These are phyloP conservation scores for Verticillium longisporum DNA, from an alignment of 2,329 filamentous ascomycete genomes.

Conservation along the genomic window DNA sequence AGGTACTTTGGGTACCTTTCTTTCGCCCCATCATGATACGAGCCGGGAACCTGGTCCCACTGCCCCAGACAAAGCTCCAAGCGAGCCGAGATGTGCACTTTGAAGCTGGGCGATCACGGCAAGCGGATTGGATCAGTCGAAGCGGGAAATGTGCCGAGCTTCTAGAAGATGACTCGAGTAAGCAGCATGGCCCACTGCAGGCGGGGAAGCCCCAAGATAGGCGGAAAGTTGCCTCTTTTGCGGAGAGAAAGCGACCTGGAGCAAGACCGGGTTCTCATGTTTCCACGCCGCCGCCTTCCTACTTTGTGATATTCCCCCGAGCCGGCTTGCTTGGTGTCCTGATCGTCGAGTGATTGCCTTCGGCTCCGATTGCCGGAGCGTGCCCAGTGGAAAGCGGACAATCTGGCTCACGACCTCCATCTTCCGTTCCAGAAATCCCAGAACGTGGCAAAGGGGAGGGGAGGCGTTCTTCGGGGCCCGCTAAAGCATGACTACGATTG, in stretches of 20 bases:
- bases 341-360: neutral
- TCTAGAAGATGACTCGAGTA: neutral
- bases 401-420: neutral
- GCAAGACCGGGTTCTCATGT: neutral
- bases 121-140: neutral
- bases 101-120: neutral
- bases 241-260: neutral
- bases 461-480: neutral
- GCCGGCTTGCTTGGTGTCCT: neutral
- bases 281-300: neutral
- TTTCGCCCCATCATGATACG: neutral
- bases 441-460: neutral
- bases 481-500: neutral
- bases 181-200: neutral
- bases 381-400: neutral
- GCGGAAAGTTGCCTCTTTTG: neutral
- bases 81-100: neutral
- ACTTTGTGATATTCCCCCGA: neutral
- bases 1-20: neutral
- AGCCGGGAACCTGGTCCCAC: neutral
- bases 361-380: neutral
- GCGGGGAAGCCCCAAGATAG: neutral
- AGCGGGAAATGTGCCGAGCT: neutral
- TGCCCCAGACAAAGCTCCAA: neutral
- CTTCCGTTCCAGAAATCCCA: neutral